A percentile compares a stretch with the other conserved stretches of the same genome.
These are phyloP conservation scores for Mortierella sp. DNA, from an alignment of 371 early-diverging fungal species.

Conservation along the genomic window DNA sequence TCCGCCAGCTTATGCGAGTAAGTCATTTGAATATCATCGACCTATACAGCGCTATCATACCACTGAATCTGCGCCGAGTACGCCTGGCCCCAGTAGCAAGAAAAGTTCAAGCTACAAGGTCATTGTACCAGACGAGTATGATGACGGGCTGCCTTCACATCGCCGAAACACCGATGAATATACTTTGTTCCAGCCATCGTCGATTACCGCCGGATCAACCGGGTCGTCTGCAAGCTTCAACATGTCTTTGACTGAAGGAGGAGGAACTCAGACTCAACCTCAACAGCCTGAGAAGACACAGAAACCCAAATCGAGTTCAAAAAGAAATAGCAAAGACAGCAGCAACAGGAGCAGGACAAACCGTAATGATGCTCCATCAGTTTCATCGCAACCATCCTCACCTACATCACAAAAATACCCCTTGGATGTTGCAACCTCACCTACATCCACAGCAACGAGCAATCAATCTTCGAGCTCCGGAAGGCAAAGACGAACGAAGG, in stretches of 20 bases:
- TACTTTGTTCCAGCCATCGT: conserved; percentile 2
- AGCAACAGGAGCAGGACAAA: not conserved
- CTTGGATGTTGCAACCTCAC: not conserved
- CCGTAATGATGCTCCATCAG: not conserved
- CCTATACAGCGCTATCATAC: conserved; percentile 6
- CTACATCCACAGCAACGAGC: not conserved
- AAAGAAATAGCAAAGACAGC: not conserved
- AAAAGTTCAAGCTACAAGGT: conserved; percentile 26
- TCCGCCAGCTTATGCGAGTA: conserved; percentile 20
- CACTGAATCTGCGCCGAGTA: not conserved
- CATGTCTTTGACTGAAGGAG: not conserved
- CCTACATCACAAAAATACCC: not conserved
- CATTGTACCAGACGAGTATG: conserved; percentile 37
- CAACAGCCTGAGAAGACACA: not conserved
- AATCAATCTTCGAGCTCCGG: not conserved
- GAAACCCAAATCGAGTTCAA: not conserved
- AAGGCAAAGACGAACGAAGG: conserved; percentile 6
- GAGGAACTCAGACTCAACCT: not conserved
- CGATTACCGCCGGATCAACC: conserved; percentile 2
- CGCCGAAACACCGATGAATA: conserved; percentile 6
- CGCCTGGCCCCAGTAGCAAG: conserved; percentile 6
- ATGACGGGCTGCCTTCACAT: conserved; percentile 39
- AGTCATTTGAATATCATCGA: not conserved
- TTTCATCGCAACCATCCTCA: not conserved
- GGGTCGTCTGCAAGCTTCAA: conserved; percentile 16